Conservation (phyloP, 208 protist genomes). For the Wallacemonas sp. region DNA sequence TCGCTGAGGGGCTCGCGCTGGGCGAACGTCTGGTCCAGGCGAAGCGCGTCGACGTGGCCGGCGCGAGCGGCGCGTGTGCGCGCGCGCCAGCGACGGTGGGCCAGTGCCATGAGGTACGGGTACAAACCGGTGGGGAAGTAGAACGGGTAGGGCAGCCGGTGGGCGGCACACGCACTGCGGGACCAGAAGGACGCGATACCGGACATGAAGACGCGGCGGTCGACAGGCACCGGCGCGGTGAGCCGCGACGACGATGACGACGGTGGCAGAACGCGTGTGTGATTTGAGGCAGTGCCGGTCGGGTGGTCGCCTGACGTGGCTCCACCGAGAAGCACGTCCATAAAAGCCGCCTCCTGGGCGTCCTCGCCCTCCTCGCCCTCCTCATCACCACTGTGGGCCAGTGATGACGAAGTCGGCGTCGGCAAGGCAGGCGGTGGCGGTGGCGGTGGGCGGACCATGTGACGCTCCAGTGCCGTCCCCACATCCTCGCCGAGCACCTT, state of each 20-base stretch:
- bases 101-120: neutral
- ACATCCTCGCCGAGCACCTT: neutral
- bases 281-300: too few species aligned
- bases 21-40: neutral
- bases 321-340: conserved; percentile 2
- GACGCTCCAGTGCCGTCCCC: neutral
- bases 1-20: neutral
- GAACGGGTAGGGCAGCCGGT: neutral
- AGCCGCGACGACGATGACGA: too few species aligned
- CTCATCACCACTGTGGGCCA: too few species aligned
- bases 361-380: too few species aligned
- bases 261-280: too few species aligned
- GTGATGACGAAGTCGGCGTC: too few species aligned
- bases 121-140: conserved; percentile 5
- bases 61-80: neutral
- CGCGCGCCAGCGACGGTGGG: neutral
- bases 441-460: too few species aligned
- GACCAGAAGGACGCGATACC: neutral
- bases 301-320: too few species aligned
- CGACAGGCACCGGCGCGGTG: too few species aligned
- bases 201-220: neutral
- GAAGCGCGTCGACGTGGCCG: neutral
- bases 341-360: neutral
- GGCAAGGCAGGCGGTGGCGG: too few species aligned
- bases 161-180: neutral